A percentile compares a stretch with the other conserved stretches of the same genome.
Evolutionary conservation across 768 basidiomycete species (phyloP).

Genomic region (Rhizopogon vinicolor): DNA sequence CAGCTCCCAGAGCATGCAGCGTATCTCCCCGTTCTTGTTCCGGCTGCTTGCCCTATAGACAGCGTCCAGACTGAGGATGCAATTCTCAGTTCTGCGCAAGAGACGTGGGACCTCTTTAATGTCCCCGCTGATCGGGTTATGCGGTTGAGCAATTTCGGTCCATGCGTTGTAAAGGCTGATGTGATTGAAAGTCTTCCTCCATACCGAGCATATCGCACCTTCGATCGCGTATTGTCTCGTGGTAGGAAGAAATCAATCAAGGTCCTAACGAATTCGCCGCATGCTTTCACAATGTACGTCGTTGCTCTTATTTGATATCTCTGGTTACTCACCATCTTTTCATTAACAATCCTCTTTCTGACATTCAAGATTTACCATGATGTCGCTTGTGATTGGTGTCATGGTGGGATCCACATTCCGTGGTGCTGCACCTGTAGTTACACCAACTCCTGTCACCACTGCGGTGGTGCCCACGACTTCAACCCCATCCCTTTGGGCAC

Average conservation of each 20-base stretch:
- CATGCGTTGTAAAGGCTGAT: conserved; percentile 43
- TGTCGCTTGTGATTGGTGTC: conserved; percentile 62
- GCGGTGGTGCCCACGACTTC: conserved; percentile 13
- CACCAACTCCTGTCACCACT: conserved; percentile 13
- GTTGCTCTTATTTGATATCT: conserved; percentile 6
- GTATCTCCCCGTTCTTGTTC: conserved; percentile 56
- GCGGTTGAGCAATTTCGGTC: conserved; percentile 28
- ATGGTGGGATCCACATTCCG: conserved; percentile 28
- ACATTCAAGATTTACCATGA: conserved; percentile 53
- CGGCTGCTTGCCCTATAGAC: conserved; percentile 15
- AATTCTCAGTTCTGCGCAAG: conserved; percentile 20
- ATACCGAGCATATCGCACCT: conserved; percentile 36
- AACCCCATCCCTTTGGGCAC: conserved; percentile 33
- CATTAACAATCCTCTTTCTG: conserved; percentile 6
- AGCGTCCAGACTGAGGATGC: conserved; percentile 24
- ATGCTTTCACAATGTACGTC: conserved; percentile 65
- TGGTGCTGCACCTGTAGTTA: conserved; percentile 11
- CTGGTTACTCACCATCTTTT: conserved; percentile 5
- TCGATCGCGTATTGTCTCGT: conserved; percentile 39
- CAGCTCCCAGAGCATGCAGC: conserved; percentile 34
- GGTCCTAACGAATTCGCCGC: conserved; percentile 41
- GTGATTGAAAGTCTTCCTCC: conserved; percentile 40
- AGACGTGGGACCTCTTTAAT: conserved; percentile 39
- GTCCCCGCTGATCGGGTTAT: conserved; percentile 39
- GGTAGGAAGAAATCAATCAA: conserved; percentile 28